Conservation (phyloP, 257 asterid genomes). For the Jacaranda copaia region DNA sequence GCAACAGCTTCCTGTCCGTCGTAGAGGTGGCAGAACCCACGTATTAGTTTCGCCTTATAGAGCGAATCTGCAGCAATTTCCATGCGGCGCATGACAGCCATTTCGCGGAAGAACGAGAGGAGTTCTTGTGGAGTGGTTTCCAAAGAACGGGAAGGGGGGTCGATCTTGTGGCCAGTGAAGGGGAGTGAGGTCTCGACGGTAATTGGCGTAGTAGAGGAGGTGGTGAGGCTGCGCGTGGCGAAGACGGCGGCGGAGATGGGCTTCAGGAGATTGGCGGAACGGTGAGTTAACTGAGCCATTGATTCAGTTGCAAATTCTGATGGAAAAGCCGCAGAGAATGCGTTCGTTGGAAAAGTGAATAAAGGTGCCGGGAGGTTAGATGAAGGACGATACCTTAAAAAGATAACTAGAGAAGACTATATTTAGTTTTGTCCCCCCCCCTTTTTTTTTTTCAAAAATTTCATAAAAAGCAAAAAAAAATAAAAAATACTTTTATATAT, state of each 20-base stretch:
- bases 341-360: conserved; percentile 3
- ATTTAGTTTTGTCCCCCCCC: too few relatives aligned
- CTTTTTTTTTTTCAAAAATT: too few relatives aligned
- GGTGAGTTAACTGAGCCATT: conserved; percentile 65
- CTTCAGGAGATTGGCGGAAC: conserved; percentile 46
- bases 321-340: background rate
- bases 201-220: conserved; percentile 52
- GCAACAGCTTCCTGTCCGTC: conserved; percentile 84
- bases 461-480: too few relatives aligned
- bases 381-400: background rate
- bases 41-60: conserved; percentile 73
- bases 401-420: background rate
- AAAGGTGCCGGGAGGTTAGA: conserved; percentile 1
- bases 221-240: conserved; percentile 48
- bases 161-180: conserved; percentile 72
- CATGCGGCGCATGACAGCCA: conserved; percentile 82
- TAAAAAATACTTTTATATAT: too few relatives aligned
- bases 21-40: conserved; percentile 81
- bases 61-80: conserved; percentile 85
- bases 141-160: conserved; percentile 71
- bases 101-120: conserved; percentile 63
- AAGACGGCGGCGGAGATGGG: conserved; percentile 45
- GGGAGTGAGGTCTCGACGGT: conserved; percentile 71
- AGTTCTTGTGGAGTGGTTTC: conserved; percentile 59
- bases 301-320: background rate